phyloP scores from a whole-genome alignment of 2,329 filamentous ascomycete genomes.

The Sporothrix pseudoabietina region DNA sequence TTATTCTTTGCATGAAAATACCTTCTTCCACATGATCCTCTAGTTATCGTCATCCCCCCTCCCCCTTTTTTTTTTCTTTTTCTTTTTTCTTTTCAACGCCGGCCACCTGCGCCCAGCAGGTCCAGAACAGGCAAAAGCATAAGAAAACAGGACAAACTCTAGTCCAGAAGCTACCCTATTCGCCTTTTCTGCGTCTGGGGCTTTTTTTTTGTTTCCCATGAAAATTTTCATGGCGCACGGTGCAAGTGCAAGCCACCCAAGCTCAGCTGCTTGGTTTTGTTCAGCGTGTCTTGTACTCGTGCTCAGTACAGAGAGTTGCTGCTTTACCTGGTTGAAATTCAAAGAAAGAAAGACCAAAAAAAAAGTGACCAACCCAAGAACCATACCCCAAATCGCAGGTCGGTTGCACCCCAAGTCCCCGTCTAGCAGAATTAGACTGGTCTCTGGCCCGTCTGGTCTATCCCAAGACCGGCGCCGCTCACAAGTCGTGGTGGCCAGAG shows the following conservation, averaged over 20 bases:
- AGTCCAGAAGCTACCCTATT: not conserved
- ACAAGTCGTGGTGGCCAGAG: not conserved
- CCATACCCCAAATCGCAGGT: not conserved
- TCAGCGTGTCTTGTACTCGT: not conserved
- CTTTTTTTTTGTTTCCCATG: not conserved
- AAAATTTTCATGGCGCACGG: not conserved
- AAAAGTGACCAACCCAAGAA: not conserved
- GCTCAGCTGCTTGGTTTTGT: not conserved
- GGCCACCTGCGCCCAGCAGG: not conserved
- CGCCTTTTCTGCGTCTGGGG: not conserved
- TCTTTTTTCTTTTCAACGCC: not conserved
- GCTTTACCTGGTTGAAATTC: not conserved
- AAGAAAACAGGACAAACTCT: not conserved
- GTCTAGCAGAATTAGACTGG: too few relatives aligned
- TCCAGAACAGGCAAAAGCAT: not conserved
- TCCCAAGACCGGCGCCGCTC: not conserved
- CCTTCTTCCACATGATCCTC: not conserved
- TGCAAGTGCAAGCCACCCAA: not conserved
- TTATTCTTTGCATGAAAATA: not conserved
- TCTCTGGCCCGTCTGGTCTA: not conserved
- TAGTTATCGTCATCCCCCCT: not conserved
- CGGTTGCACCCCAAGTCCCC: not conserved
- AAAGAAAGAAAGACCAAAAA: too few relatives aligned
- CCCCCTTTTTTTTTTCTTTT: too few relatives aligned
- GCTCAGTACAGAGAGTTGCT: too few relatives aligned